Evolutionary conservation across 441 rosid genomes (phyloP).

Genomic region (Manihot esculenta): DNA sequence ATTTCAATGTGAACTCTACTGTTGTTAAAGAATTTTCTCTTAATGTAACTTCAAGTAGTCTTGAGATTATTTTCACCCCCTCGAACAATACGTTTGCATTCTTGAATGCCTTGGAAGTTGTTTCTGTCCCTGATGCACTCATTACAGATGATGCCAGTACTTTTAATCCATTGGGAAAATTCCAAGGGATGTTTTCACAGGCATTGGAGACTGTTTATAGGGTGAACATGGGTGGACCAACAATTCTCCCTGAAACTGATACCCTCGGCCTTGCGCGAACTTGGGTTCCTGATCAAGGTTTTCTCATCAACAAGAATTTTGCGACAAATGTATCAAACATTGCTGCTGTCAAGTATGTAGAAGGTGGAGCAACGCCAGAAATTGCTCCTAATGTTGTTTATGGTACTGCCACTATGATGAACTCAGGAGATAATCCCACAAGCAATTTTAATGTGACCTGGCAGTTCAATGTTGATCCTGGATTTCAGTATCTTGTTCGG

Average conservation of each 20-base stretch:
- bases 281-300: slow-evolving; percentile 65
- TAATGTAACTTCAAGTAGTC: slow-evolving; percentile 42
- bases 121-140: slow-evolving; percentile 63
- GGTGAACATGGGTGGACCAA: slow-evolving; percentile 84
- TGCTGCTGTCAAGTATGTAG: slow-evolving; percentile 43
- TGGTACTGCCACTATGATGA: slow-evolving; percentile 67
- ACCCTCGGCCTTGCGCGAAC: slow-evolving; percentile 71
- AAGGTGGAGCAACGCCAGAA: slow-evolving; percentile 52
- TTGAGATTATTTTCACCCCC: slow-evolving; percentile 61
- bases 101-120: slow-evolving; percentile 74
- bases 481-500: slow-evolving; percentile 70
- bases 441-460: slow-evolving; percentile 82
- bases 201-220: slow-evolving; percentile 63
- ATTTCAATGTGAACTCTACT: slow-evolving; percentile 35
- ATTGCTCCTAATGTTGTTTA: slow-evolving; percentile 64
- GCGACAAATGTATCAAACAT: slow-evolving; percentile 39
- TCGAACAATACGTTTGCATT: slow-evolving; percentile 61
- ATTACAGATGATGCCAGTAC: slow-evolving; percentile 36
- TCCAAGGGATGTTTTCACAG: slow-evolving; percentile 41
- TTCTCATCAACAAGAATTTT: slow-evolving; percentile 39
- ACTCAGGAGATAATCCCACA: slow-evolving; percentile 42
- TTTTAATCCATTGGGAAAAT: slow-evolving; percentile 33
- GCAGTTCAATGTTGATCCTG: slow-evolving; percentile 68
- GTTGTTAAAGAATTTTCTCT: slow-evolving; percentile 70
- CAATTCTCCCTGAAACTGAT: slow-evolving; percentile 49